Evolutionary conservation across 768 basidiomycete genomes (phyloP), one percentile per base, ranked within the genome.

Genomic region (Russula emetica): DNA sequence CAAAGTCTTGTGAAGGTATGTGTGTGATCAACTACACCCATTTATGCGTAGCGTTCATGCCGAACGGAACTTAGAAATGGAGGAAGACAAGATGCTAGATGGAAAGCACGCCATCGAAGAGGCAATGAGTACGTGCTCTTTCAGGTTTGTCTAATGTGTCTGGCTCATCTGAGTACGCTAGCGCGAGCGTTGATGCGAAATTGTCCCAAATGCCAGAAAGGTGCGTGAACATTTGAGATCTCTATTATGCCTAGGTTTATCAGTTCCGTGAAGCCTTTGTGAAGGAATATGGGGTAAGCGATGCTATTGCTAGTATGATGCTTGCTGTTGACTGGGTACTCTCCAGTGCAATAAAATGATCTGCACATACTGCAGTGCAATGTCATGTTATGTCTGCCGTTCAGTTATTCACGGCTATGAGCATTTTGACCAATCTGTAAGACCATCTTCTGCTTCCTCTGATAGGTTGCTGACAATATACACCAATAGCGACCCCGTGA

Each of bases 301-400:
- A 50, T 30, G 26, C 52, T 57, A 20, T 44, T 32, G 44, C 22
- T 7, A 44, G 28, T 53, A 24, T 22, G 18, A 6, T 47, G 55
- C 66, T n/a, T 47, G 1, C 18, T 32, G 40, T 55, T 69, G 38
- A 63, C 9, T 9, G n/a, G 32, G 30, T 22, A 11, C 6, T 61
- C 58, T 32, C 11, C 67, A 92, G 87, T 96, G 94, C 76, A 96
- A 96, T 82, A 96, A 96, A 73, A 95, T 97, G 86, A 81, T 78
- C 0, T 92, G 91, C 69, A 83, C 86, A 1, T 75, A 86, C 63
- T 96, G 94, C 70, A 66, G 52, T 1, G 85, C 90, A 0, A 40
- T 90, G 45, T 92, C 88, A 0, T 97, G 94, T 74, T 95, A 97
- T 70, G 77, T 92, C 28, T 96, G 94, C 71, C 82, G 90, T 32